phyloP scores from a whole-genome alignment of 2,329 filamentous ascomycete genomes.

The Colletotrichum neosansevieriae region DNA sequence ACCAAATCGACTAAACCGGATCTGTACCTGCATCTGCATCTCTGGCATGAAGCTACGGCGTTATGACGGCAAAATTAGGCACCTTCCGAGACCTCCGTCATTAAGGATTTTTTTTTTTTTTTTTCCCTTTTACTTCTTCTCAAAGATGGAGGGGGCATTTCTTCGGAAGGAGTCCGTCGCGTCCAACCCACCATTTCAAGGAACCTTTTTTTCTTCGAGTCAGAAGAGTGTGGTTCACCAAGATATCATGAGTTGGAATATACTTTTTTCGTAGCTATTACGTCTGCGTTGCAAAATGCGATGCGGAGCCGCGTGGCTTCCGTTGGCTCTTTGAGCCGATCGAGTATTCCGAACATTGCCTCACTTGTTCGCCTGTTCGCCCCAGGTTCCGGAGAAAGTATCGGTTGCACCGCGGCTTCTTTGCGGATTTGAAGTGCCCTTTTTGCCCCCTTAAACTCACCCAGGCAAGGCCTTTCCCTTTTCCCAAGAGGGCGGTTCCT shows the following conservation, averaged over 20 bases:
- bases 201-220: neutral
- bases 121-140: neutral
- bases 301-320: constrained; percentile 11
- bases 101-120: neutral
- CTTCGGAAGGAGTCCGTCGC: constrained; percentile 14
- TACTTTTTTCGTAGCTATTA: constrained; percentile 15
- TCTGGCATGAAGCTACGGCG: constrained; percentile 14
- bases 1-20: neutral
- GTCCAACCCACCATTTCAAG: constrained; percentile 1
- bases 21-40: constrained; percentile 14
- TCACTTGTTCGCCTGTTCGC: too few relatives aligned
- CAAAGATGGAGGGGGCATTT: neutral
- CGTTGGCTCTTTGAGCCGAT: neutral
- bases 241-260: constrained; percentile 6
- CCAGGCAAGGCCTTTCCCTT: neutral
- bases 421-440: constrained; percentile 9
- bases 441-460: too few relatives aligned
- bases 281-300: constrained; percentile 6
- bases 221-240: neutral
- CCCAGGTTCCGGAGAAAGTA: constrained; percentile 19
- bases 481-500: constrained; percentile 17
- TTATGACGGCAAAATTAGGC: constrained; percentile 31
- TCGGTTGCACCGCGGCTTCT: constrained; percentile 36
- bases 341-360: too few relatives aligned
- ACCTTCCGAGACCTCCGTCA: constrained; percentile 19